Evolutionary conservation across 257 asterid genomes (phyloP), one percentile per base, ranked within the genome.

Genomic region (Scutellaria galericulata): DNA sequence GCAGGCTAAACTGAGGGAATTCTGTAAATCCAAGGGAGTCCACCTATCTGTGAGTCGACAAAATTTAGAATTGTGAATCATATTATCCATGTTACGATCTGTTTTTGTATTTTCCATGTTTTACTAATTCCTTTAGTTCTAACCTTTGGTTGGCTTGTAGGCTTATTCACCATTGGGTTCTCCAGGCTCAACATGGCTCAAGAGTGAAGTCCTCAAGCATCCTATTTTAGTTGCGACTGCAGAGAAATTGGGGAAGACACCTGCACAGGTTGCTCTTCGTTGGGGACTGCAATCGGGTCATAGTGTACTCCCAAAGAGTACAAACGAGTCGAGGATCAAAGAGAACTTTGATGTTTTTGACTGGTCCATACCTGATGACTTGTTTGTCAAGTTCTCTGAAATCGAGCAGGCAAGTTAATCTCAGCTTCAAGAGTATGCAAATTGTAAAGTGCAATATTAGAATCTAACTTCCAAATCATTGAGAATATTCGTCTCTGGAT

Each of bases 131-230:
- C 40, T 46, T 24, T n/a, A 50, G 37, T 46, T 37, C 7, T 54
- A 64, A 55, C 14, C 7, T 35, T 14, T 14, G 4, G 3, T 60
- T 55, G 40, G 47, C 62, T 11, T 68, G 2, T 46, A 93, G 97
- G 98, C 82, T 20, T 93, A 84, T 74, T 93, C 96, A 8, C 98
- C 98, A 11, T 66, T 93, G 70, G 97, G 98, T 72, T 87, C 94
- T 12, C 97, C 97, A 7, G 97, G 96, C 48, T 82, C 97, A 8
- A 73, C 87, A 46, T 83, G 85, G 87, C 65, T 84, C 22, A 85
- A 87, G 73, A 68, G 89, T 64, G 89, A 89, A 50, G 93, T 89
- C 62, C 90, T 93, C 51, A 66, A 79, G 81, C 79, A 86, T 72
- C 97, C 94, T 3, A 78, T 81, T 75, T 31, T 91, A 69, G 70